A percentile compares a stretch with the other conserved stretches of the same genome.
Evolutionary conservation across 2,329 filamentous ascomycete genomes (phyloP).

Genomic region (Neopestalotiopsis sp.): DNA sequence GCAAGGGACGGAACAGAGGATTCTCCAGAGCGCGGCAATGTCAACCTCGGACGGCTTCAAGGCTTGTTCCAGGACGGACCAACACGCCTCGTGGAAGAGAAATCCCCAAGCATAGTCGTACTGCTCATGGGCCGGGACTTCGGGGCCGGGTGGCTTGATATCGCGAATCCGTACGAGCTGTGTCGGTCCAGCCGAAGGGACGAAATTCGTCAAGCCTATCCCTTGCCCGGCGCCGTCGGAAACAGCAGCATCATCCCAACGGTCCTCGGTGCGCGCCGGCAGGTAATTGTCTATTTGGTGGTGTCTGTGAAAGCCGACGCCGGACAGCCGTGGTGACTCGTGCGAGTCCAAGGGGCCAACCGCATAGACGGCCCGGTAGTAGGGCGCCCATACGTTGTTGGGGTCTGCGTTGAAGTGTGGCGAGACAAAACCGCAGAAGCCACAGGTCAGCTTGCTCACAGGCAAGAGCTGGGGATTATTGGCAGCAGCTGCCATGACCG

Average conservation of each 20-base stretch:
- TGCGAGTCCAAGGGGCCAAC: slow-evolving; percentile 17
- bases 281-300: slow-evolving; percentile 21
- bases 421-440: slow-evolving; percentile 29
- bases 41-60: slow-evolving; percentile 26
- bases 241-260: slow-evolving; percentile 24
- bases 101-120: slow-evolving; percentile 32
- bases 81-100: slow-evolving; percentile 34
- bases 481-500: not conserved
- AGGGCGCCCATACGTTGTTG: slow-evolving; percentile 25
- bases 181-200: slow-evolving; percentile 13
- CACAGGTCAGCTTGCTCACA: slow-evolving; percentile 25
- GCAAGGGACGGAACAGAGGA: slow-evolving; percentile 31
- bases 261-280: slow-evolving; percentile 28
- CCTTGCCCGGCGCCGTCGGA: not conserved
- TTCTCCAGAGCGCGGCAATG: slow-evolving; percentile 31
- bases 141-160: slow-evolving; percentile 24
- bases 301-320: slow-evolving; percentile 27
- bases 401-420: slow-evolving; percentile 21
- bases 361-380: slow-evolving; percentile 33
- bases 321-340: slow-evolving; percentile 28
- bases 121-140: slow-evolving; percentile 22
- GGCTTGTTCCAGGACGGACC: slow-evolving; percentile 31
- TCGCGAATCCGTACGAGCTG: slow-evolving; percentile 27
- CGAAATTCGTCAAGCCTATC: not conserved
- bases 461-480: slow-evolving; percentile 8